phyloP scores from a whole-genome alignment of 1,284 basidiomycete species.

The Ustilago lituana region DNA sequence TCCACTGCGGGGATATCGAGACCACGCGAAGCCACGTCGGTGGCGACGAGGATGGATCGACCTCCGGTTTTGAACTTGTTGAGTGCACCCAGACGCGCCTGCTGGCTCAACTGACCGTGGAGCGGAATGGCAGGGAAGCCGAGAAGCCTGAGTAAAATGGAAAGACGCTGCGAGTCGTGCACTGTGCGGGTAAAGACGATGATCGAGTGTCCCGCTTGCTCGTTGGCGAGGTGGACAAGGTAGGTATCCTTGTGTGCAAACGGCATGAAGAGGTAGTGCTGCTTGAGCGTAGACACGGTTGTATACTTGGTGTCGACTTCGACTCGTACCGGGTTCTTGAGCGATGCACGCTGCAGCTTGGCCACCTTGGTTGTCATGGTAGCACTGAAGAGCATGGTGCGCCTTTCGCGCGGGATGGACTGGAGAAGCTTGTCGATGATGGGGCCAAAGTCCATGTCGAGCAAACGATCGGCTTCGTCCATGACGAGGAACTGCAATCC shows the following conservation, averaged over 20 bases:
- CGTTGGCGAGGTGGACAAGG: constrained; percentile 88
- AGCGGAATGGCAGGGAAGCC: constrained; percentile 95
- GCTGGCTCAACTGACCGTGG: constrained; percentile 94
- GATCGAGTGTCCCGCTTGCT: constrained; percentile 88
- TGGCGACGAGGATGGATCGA: constrained; percentile 90
- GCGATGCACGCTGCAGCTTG: constrained; percentile 93
- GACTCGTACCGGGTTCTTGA: constrained; percentile 91
- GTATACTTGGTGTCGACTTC: constrained; percentile 95
- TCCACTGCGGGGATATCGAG: constrained; percentile 97
- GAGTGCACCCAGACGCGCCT: constrained; percentile 90
- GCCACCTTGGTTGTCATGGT: constrained; percentile 99
- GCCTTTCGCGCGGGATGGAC: constrained; percentile 90
- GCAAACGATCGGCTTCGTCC: constrained; percentile 94
- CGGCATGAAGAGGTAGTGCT: constrained; percentile 95
- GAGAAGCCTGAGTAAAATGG: constrained; percentile 87
- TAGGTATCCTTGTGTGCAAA: constrained; percentile 91
- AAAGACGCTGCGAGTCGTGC: constrained; percentile 87
- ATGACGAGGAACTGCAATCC: constrained; percentile 90
- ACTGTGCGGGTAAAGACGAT: constrained; percentile 98
- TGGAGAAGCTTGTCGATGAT: constrained; percentile 98
- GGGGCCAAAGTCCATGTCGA: constrained; percentile 97
- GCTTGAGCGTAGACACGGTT: constrained; percentile 92
- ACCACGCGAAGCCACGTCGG: constrained; percentile 92
- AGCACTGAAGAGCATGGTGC: constrained; percentile 95
- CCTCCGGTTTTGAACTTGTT: constrained; percentile 96